phyloP scores from a whole-genome alignment of 2,329 filamentous ascomycete species.

The Cercospora canescens region DNA sequence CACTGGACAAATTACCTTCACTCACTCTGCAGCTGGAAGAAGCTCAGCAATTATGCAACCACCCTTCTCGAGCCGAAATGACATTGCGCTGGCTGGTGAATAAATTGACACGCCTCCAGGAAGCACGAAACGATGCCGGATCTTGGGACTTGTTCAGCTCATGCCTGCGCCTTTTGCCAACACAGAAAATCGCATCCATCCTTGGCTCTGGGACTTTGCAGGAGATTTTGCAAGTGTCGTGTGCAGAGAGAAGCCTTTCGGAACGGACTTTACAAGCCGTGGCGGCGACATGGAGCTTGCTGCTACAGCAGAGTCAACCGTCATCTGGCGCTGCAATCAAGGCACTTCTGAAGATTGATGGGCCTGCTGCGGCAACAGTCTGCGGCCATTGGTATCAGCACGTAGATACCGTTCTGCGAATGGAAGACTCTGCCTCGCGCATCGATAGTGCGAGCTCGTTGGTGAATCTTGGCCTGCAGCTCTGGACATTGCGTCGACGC shows the following conservation, averaged over 20 bases:
- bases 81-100: slow-evolving; percentile 66
- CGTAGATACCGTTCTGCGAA: slow-evolving; percentile 6
- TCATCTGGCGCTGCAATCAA: slow-evolving; percentile 25
- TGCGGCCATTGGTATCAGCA: slow-evolving; percentile 28
- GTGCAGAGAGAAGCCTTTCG: slow-evolving; percentile 6
- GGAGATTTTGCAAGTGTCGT: slow-evolving; percentile 63
- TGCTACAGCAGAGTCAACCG: slow-evolving; percentile 23
- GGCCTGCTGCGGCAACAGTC: slow-evolving; percentile 25
- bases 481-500: slow-evolving; percentile 32
- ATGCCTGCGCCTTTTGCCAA: slow-evolving; percentile 65
- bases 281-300: slow-evolving; percentile 13
- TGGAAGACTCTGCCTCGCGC: neutral
- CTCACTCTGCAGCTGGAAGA: slow-evolving; percentile 30
- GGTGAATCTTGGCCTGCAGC: slow-evolving; percentile 23
- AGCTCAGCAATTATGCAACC: slow-evolving; percentile 33
- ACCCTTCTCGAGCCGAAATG: slow-evolving; percentile 54
- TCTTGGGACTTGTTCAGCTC: slow-evolving; percentile 62
- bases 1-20: slow-evolving; percentile 33
- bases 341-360: slow-evolving; percentile 26
- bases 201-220: slow-evolving; percentile 71
- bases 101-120: slow-evolving; percentile 51
- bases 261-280: slow-evolving; percentile 14
- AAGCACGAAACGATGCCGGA: slow-evolving; percentile 44
- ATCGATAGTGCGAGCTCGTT: neutral
- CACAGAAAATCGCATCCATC: slow-evolving; percentile 68